Evolutionary conservation across 2,329 filamentous ascomycete species (phyloP).

Genomic region (Malbranchea zuffiana): DNA sequence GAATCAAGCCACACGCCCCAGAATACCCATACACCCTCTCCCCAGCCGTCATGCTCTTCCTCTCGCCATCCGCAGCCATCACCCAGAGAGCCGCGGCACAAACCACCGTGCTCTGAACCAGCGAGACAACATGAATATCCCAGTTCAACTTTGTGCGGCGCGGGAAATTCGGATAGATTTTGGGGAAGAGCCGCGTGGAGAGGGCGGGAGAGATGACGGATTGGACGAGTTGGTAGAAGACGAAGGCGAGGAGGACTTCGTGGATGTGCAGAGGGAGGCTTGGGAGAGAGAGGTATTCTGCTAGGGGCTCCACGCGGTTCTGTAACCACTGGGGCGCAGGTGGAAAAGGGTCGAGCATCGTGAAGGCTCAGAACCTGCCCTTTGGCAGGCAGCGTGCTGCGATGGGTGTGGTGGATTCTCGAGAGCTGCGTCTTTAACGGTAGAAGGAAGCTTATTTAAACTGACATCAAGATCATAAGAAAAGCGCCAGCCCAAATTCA

Average conservation of each 20-base stretch:
- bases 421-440: too few species aligned
- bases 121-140: constrained; percentile 55
- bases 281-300: constrained; percentile 41
- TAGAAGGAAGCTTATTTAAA: too few species aligned
- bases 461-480: too few species aligned
- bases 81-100: constrained; percentile 48
- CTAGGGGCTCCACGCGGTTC: constrained; percentile 39
- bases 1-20: constrained; percentile 47
- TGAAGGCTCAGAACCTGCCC: too few species aligned
- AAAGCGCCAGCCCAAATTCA: too few species aligned
- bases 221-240: constrained; percentile 47
- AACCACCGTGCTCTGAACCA: constrained; percentile 49
- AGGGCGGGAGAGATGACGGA: constrained; percentile 45
- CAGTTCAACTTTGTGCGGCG: constrained; percentile 51
- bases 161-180: constrained; percentile 44
- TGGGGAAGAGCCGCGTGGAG: constrained; percentile 44
- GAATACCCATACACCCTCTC: constrained; percentile 53
- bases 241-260: constrained; percentile 47
- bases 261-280: constrained; percentile 51
- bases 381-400: too few species aligned
- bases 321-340: constrained; percentile 44
- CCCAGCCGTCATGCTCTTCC: constrained; percentile 41
- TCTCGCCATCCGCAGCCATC: constrained; percentile 46
- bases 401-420: too few species aligned
- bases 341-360: constrained; percentile 36